These are phyloP conservation scores for Cystobasidium pallidum DNA, from an alignment of 1,284 basidiomycete genomes.

Conservation along the genomic window DNA sequence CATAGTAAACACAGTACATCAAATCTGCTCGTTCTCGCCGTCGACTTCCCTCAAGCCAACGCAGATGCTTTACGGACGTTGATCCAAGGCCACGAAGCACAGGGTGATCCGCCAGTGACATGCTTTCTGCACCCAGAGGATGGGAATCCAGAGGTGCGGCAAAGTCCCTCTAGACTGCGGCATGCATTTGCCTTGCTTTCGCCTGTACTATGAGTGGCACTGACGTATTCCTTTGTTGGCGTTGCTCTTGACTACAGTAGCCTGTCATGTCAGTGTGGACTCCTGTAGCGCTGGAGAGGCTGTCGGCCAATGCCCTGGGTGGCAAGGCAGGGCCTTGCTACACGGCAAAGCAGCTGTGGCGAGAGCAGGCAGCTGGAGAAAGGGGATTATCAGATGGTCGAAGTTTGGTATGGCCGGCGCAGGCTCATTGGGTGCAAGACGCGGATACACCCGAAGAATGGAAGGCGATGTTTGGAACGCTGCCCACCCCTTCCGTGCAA, in stretches of 20 bases:
- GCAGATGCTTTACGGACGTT: conserved; percentile 11
- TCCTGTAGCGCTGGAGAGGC: conserved; percentile 14
- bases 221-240: too few relatives aligned
- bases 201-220: background rate
- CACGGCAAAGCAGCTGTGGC: conserved; percentile 33
- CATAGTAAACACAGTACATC: background rate
- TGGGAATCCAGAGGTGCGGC: conserved; percentile 31
- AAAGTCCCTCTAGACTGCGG: background rate
- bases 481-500: background rate
- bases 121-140: conserved; percentile 30
- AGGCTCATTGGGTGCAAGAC: conserved; percentile 17
- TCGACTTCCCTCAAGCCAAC: conserved; percentile 22
- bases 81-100: conserved; percentile 8
- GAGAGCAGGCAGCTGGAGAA: background rate
- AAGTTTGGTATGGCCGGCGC: conserved; percentile 18
- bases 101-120: conserved; percentile 8
- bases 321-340: conserved; percentile 34
- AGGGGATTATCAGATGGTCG: conserved; percentile 5
- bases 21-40: conserved; percentile 16
- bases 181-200: background rate
- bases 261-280: conserved; percentile 35
- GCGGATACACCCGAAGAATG: conserved; percentile 37
- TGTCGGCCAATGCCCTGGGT: conserved; percentile 9
- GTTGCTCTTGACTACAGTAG: background rate
- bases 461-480: conserved; percentile 11